phyloP scores from a whole-genome alignment of 345 rosid genomes.

The Eucalyptus fibrosa region DNA sequence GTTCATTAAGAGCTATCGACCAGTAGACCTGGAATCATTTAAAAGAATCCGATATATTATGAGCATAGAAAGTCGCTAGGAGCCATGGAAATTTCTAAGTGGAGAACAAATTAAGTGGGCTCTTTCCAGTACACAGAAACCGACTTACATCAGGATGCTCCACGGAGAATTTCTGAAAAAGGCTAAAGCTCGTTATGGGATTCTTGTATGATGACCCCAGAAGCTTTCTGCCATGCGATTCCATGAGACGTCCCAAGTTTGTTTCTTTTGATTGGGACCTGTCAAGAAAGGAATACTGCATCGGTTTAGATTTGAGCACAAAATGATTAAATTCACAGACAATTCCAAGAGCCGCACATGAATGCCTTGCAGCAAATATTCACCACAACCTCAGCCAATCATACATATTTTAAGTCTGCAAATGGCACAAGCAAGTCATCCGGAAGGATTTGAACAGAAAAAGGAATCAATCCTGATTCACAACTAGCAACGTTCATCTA shows the following conservation, averaged over 20 bases:
- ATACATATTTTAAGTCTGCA: no score
- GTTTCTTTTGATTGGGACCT: conserved; percentile 45
- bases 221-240: conserved; percentile 48
- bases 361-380: background rate
- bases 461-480: no score
- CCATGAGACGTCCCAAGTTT: conserved; percentile 66
- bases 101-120: background rate
- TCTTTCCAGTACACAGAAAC: background rate
- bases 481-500: no score
- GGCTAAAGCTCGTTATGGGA: conserved; percentile 57
- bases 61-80: background rate
- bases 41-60: background rate
- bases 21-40: conserved; percentile 46
- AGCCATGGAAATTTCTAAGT: background rate
- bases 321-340: background rate
- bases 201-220: conserved; percentile 61
- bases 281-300: background rate
- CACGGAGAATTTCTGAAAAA: conserved; percentile 49
- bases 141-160: conserved; percentile 50
- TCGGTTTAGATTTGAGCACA: background rate
- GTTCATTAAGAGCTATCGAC: conserved; percentile 53
- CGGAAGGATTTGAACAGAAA: no score
- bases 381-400: no score
- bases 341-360: background rate
- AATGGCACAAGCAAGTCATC: no score